Evolutionary conservation across 2,329 filamentous ascomycete species (phyloP).

Genomic region (Apiospora arundinis): DNA sequence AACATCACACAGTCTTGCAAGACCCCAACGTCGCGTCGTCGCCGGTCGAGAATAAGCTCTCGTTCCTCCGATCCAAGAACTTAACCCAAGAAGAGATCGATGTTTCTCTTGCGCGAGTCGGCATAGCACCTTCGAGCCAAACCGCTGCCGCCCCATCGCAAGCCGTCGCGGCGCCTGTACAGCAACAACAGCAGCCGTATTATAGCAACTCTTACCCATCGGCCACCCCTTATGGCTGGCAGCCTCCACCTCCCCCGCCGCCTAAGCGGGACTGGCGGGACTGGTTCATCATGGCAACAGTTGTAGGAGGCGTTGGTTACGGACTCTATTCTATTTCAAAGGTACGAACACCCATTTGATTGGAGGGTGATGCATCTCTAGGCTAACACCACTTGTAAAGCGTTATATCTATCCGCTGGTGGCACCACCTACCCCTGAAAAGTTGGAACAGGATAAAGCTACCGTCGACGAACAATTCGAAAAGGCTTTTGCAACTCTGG

Average conservation of each 20-base stretch:
- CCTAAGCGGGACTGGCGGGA: slow-evolving; percentile 94
- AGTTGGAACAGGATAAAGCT: slow-evolving; percentile 92
- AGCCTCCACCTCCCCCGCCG: slow-evolving; percentile 60
- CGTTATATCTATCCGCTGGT: slow-evolving; percentile 92
- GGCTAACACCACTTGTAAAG: slow-evolving; percentile 47
- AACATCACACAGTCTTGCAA: slow-evolving; percentile 75
- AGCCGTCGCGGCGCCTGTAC: slow-evolving; percentile 51
- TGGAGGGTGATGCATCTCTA: background rate
- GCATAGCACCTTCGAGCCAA: slow-evolving; percentile 36
- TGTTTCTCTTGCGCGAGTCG: slow-evolving; percentile 77
- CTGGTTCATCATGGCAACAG: slow-evolving; percentile 99
- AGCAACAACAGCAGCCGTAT: slow-evolving; percentile 49
- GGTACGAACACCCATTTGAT: slow-evolving; percentile 51
- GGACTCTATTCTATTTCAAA: slow-evolving; percentile 88
- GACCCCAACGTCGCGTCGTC: slow-evolving; percentile 90
- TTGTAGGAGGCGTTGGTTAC: slow-evolving; percentile 87
- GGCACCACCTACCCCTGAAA: slow-evolving; percentile 89
- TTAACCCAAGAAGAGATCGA: slow-evolving; percentile 96
- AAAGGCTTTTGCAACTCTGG: slow-evolving; percentile 86
- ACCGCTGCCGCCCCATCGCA: slow-evolving; percentile 42
- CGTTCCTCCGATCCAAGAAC: slow-evolving; percentile 96
- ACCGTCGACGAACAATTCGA: slow-evolving; percentile 93
- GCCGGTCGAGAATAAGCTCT: slow-evolving; percentile 89
- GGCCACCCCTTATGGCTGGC: slow-evolving; percentile 61
- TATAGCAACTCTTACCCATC: slow-evolving; percentile 53